phyloP scores from a whole-genome alignment of 2,329 filamentous ascomycete genomes.

The Aspergillus tamarii region DNA sequence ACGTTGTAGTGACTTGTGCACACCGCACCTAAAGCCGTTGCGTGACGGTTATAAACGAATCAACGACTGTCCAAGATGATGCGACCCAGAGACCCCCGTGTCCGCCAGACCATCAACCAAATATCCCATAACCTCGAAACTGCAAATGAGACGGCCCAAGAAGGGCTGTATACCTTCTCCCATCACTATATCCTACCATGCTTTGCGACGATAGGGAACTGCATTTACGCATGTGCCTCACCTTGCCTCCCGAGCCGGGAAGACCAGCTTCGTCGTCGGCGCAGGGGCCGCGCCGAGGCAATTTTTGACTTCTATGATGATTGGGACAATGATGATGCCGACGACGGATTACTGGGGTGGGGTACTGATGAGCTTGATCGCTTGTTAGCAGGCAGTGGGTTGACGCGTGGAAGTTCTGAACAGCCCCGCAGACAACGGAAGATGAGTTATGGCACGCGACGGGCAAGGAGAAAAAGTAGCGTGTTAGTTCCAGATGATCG shows the following conservation, averaged over 20 bases:
- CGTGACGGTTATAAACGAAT: conserved; percentile 37
- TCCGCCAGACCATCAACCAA: conserved; percentile 92
- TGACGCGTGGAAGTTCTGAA: conserved; percentile 46
- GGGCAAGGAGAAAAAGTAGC: conserved; percentile 62
- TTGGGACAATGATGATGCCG: conserved; percentile 73
- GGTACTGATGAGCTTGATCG: conserved; percentile 84
- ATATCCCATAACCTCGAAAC: conserved; percentile 88
- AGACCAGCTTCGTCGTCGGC: conserved; percentile 71
- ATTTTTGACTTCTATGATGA: conserved; percentile 98
- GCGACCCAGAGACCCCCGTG: conserved; percentile 73
- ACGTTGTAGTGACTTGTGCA: conserved; percentile 17
- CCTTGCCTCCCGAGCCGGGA: conserved; percentile 70
- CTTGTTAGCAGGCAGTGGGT: conserved; percentile 70
- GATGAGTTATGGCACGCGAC: conserved; percentile 86
- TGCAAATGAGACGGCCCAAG: conserved; percentile 88
- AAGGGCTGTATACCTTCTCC: conserved; percentile 84
- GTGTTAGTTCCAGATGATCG: conserved; percentile 53
- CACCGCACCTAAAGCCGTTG: conserved; percentile 18
- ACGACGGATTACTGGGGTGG: conserved; percentile 71
- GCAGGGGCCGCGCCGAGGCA: conserved; percentile 71
- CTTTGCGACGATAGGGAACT: conserved; percentile 66
- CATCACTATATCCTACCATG: conserved; percentile 86
- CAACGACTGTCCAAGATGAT: conserved; percentile 51
- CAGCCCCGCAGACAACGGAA: conserved; percentile 74
- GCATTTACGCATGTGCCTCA: conserved; percentile 71